phyloP scores from a whole-genome alignment of 2,329 filamentous ascomycete species.

The Botrytis medusae region DNA sequence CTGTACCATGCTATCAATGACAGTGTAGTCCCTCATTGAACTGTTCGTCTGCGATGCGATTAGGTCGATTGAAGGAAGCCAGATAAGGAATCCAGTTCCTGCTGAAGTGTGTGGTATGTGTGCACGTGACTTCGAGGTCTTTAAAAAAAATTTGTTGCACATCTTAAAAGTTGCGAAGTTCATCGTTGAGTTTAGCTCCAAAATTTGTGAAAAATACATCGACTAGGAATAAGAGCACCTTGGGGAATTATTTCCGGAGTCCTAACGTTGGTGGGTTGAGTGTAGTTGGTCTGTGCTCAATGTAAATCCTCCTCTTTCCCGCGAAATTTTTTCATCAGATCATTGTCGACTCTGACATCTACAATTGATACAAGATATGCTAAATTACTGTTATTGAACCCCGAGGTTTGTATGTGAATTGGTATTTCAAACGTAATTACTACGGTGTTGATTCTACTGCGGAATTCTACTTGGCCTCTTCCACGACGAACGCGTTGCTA shows the following conservation, averaged over 20 bases:
- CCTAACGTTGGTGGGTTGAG: background rate
- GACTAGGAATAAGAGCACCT: background rate
- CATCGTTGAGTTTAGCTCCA: background rate
- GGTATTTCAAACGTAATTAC: background rate
- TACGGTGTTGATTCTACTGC: background rate
- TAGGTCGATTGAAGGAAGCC: background rate
- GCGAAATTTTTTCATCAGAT: background rate
- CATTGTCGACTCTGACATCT: background rate
- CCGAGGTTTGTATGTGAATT: background rate
- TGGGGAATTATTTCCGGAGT: background rate
- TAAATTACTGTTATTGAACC: rapidly evolving
- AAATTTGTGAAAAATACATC: background rate
- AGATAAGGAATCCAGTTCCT: background rate
- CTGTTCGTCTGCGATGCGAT: background rate
- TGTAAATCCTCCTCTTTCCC: background rate
- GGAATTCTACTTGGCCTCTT: background rate
- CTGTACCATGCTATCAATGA: background rate
- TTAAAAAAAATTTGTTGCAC: constrained; percentile 3
- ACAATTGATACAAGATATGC: background rate
- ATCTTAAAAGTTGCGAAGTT: background rate
- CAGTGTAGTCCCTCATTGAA: background rate
- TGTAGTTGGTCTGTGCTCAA: background rate
- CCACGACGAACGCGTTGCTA: background rate
- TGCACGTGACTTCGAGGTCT: background rate
- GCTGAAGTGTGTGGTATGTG: background rate